Evolutionary conservation across 1,284 basidiomycete species (phyloP), one percentile per base, ranked within the genome.

Genomic region (Leccinum griseonigrum): DNA sequence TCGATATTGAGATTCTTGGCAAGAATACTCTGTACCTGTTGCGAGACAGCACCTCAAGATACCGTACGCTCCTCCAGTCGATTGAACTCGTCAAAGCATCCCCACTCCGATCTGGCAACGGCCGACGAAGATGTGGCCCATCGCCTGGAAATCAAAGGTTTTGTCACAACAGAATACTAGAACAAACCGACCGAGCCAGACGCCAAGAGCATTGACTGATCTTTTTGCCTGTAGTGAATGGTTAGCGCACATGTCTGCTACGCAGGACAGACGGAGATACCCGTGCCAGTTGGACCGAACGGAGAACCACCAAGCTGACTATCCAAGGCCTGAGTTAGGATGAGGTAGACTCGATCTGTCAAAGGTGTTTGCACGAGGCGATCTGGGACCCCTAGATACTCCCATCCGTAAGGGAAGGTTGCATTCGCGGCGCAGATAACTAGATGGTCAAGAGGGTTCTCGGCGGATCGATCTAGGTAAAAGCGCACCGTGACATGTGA

Each of bases 101-200:
- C 96, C 96, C 98, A 99, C 97, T 43, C 97, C 98, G 43, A 99
- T 97, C 79, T 98, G 95, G 78, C 97, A 99, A 18, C 99, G 85
- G 65, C 97, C 97, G 69, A 99, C 90, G 74, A 99, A 98, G 71
- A 99, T 98, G 69, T 97, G 92, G 65, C 97, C 97, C 97, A 99
- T 99, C 2, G 97, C 97, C 74, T 98, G 95, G 83, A 98, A 98
- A 78, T 99, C 98, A 76, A 99, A 99, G 0, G 94, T 98, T 76
- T 99, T 97, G 77, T 99, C 97, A 73, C 97, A 99, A 75, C 97
- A 99, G 81, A 99, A 99, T 34, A 99, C 97, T 56, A 99, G 82
- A 18, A 99, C 97, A 72, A 99, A 98, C 54, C 96, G 90, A 55
- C 97, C 97, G 7, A 99, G 87, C 71, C 98, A 95, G 1, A 98